Evolutionary conservation across 495 filamentous ascomycete genomes (phyloP).

Genomic region (Usnea hakonensis): DNA sequence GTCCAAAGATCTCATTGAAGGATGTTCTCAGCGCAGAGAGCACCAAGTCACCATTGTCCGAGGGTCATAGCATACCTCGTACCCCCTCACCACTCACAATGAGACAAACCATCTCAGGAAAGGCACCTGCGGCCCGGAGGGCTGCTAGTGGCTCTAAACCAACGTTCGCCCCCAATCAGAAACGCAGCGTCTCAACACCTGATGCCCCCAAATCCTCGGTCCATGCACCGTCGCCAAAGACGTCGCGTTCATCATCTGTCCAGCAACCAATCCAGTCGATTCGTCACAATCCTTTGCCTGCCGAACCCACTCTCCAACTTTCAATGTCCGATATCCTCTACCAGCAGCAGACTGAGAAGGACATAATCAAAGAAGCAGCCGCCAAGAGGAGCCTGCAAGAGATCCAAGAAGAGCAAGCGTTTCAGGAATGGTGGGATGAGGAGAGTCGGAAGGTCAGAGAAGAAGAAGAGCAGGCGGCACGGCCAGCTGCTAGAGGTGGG

Average conservation of each 20-base stretch:
- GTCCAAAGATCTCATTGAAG: slow-evolving; percentile 31
- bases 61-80: slow-evolving; percentile 22
- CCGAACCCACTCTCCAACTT: slow-evolving; percentile 55
- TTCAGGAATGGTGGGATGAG: slow-evolving; percentile 96
- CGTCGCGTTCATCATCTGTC: slow-evolving; percentile 20
- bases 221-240: slow-evolving; percentile 20
- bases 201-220: slow-evolving; percentile 8
- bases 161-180: not conserved
- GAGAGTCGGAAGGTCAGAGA: slow-evolving; percentile 67
- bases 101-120: slow-evolving; percentile 54
- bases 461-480: slow-evolving; percentile 49
- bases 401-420: slow-evolving; percentile 93
- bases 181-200: slow-evolving; percentile 10
- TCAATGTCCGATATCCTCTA: slow-evolving; percentile 83
- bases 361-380: slow-evolving; percentile 68
- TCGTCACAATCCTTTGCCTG: slow-evolving; percentile 37
- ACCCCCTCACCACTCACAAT: slow-evolving; percentile 49
- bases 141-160: slow-evolving; percentile 16
- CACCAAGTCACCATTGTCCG: slow-evolving; percentile 23
- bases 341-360: slow-evolving; percentile 78
- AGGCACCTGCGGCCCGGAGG: slow-evolving; percentile 28
- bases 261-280: slow-evolving; percentile 39
- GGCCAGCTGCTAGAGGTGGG: slow-evolving; percentile 20
- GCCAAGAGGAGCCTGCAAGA: slow-evolving; percentile 82
- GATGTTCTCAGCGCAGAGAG: slow-evolving; percentile 31